These are phyloP conservation scores for Lonicera japonica DNA, from an alignment of 129 eudicot species.

Conservation along the genomic window DNA sequence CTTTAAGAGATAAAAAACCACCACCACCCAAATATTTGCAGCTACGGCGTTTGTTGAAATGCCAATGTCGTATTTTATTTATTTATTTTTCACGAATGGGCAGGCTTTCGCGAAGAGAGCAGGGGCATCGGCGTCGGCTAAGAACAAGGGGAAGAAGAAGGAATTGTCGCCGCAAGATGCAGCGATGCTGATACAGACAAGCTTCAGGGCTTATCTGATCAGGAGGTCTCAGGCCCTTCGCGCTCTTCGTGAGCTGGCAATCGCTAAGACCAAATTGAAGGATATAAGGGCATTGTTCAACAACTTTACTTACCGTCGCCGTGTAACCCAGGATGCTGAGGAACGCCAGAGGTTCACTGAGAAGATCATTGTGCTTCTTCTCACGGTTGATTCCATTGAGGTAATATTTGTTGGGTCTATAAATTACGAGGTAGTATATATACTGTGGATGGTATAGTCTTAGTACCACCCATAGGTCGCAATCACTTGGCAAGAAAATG, in stretches of 20 bases:
- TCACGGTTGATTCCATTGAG: constrained; percentile 97
- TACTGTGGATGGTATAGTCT: too few species aligned
- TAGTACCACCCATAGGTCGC: neutral
- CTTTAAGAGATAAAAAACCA: too few species aligned
- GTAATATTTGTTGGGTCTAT: constrained; percentile 12
- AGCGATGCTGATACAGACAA: constrained; percentile 64
- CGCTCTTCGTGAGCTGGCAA: constrained; percentile 82
- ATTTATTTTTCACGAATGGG: constrained; percentile 3
- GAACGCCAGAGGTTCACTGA: constrained; percentile 85
- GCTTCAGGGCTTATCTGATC: constrained; percentile 71
- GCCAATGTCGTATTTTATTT: neutral
- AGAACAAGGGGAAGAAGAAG: constrained; percentile 75
- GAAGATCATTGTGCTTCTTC: constrained; percentile 75
- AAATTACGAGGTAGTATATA: too few species aligned
- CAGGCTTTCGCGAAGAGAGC: constrained; percentile 73
- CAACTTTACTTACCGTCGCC: constrained; percentile 87
- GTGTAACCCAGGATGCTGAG: constrained; percentile 64
- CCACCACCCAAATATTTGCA: neutral
- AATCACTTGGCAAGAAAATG: neutral
- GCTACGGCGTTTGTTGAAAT: too few species aligned
- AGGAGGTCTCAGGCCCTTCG: constrained; percentile 83
- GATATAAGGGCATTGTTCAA: constrained; percentile 85
- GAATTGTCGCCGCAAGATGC: constrained; percentile 84
- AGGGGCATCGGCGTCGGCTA: constrained; percentile 29
- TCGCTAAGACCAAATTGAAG: constrained; percentile 90